phyloP scores from a whole-genome alignment of 495 filamentous ascomycete species.

The Rostrohypoxylon terebratum region DNA sequence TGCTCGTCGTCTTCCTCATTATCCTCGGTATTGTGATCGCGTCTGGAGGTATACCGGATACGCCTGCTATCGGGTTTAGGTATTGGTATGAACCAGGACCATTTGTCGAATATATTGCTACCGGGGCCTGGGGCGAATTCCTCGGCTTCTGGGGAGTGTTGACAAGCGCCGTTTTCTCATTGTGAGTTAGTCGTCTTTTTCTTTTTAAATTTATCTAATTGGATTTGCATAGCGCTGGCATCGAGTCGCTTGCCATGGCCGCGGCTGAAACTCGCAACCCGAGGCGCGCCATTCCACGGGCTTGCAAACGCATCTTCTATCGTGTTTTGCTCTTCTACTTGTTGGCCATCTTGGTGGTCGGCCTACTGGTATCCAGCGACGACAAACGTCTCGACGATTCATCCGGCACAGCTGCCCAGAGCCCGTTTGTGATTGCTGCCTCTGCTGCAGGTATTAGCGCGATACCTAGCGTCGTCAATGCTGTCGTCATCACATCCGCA shows the following conservation, averaged over 20 bases:
- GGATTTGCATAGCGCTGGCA: no score
- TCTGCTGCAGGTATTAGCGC: constrained; percentile 71
- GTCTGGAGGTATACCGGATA: constrained; percentile 68
- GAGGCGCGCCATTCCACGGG: constrained; percentile 62
- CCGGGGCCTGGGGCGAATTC: constrained; percentile 48
- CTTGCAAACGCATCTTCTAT: constrained; percentile 63
- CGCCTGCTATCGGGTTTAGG: constrained; percentile 56
- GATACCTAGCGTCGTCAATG: constrained; percentile 73
- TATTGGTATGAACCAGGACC: constrained; percentile 67
- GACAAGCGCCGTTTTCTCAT: constrained; percentile 69
- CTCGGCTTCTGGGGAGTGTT: constrained; percentile 71
- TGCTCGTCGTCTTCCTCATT: constrained; percentile 64
- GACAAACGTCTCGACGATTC: constrained; percentile 67
- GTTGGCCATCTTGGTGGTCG: constrained; percentile 67
- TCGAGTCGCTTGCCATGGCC: constrained; percentile 70
- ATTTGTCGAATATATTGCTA: constrained; percentile 61
- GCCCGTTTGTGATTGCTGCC: constrained; percentile 80
- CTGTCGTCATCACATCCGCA: constrained; percentile 76
- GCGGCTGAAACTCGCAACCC: constrained; percentile 73
- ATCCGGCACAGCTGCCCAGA: constrained; percentile 65
- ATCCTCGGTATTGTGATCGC: constrained; percentile 65
- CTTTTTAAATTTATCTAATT: no score
- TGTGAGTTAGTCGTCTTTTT: no score
- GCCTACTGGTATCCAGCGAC: constrained; percentile 74
- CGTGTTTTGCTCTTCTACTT: constrained; percentile 70